Percentiles rank a stretch among this genome's conserved stretches.
Conservation (phyloP, 495 filamentous ascomycete genomes). For the Cudoniella acicularis region DNA sequence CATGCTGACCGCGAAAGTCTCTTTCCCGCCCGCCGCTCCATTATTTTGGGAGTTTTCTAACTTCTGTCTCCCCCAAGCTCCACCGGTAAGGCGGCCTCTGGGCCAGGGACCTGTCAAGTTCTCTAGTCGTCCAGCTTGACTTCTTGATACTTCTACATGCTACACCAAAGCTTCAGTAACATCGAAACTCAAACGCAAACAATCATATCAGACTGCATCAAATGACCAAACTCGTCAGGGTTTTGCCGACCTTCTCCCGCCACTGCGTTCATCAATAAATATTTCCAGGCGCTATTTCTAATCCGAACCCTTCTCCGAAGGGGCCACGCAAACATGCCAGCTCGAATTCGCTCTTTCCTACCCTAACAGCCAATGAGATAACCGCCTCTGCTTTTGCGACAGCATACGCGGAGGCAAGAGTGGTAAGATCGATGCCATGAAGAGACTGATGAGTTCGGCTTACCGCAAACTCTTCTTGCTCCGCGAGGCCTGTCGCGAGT, state of each 20-base stretch:
- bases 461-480: slow-evolving; percentile 8
- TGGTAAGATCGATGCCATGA: not conserved
- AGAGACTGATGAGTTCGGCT: not conserved
- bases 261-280: not conserved
- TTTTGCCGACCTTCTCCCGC: not conserved
- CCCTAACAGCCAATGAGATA: not conserved
- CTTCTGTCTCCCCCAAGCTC: not conserved
- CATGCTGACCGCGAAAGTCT: not conserved
- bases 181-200: not conserved
- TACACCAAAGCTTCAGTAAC: not conserved
- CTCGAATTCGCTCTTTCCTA: not conserved
- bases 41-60: too few relatives aligned
- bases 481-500: slow-evolving; percentile 2
- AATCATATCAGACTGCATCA: not conserved
- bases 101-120: not conserved
- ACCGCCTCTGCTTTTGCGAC: not conserved
- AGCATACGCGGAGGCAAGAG: not conserved
- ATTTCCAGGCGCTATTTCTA: not conserved
- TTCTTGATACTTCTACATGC: not conserved
- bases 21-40: not conserved
- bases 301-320: not conserved
- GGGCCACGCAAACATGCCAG: not conserved
- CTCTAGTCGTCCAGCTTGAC: not conserved
- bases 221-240: not conserved
- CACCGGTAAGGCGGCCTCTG: not conserved